Percentiles rank a stretch among this genome's conserved stretches.
Conservation (phyloP, 805 yeast species). For the Saccharomycopsis synnaedendra region DNA sequence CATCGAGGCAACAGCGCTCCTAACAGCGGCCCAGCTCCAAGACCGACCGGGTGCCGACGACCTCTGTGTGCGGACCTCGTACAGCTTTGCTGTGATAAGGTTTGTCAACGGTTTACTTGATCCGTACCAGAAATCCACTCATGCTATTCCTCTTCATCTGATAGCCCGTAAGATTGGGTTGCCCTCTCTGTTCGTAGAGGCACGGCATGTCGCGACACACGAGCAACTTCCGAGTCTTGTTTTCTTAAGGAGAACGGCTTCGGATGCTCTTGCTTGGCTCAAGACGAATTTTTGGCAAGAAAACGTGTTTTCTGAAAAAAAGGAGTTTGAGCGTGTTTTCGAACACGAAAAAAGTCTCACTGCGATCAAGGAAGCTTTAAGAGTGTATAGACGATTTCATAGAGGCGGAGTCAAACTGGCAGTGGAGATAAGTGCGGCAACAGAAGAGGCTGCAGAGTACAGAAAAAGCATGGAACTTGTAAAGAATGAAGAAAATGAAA, state of each 20-base stretch:
- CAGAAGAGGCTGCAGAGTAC: no score
- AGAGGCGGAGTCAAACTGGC: constrained; percentile 29
- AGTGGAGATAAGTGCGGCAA: constrained; percentile 20
- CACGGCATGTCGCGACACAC: constrained; percentile 86
- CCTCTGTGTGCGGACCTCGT: constrained; percentile 36
- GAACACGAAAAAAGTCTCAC: background rate
- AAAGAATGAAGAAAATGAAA: constrained; percentile 14
- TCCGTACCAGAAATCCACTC: constrained; percentile 68
- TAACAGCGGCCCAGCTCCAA: constrained; percentile 38
- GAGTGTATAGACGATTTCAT: constrained; percentile 38
- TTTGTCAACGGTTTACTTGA: constrained; percentile 90
- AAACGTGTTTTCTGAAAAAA: constrained; percentile 2
- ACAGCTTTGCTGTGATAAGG: constrained; percentile 65
- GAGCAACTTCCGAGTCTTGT: constrained; percentile 67
- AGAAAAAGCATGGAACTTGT: no score
- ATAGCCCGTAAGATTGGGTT: constrained; percentile 59
- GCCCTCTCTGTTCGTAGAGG: constrained; percentile 78
- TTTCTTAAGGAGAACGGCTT: constrained; percentile 48
- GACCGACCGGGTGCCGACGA: constrained; percentile 21
- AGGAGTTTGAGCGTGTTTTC: background rate
- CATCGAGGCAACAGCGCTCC: constrained; percentile 50
- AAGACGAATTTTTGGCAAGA: constrained; percentile 59
- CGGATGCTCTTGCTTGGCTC: constrained; percentile 66
- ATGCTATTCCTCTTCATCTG: constrained; percentile 67
- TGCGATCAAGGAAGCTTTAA: constrained; percentile 27